Evolutionary conservation across 345 rosid species (phyloP), one percentile per base, ranked within the genome.

Genomic region (Eucalyptus tenuipes): DNA sequence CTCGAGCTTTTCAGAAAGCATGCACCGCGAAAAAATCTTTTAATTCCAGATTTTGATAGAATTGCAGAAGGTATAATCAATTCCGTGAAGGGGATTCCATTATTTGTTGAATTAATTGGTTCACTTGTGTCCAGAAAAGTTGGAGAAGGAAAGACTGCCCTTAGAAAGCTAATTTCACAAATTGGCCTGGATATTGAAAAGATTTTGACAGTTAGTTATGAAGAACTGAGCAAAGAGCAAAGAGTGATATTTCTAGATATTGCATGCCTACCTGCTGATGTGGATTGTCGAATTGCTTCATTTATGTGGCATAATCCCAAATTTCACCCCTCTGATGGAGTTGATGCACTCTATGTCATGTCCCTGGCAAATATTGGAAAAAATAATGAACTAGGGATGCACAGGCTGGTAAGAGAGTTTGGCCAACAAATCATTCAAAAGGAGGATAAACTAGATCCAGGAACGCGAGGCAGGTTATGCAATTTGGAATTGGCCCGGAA

Each of bases 181-280:
- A 1, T 0, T 61, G 33, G 17, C 33, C 17, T 0, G 1, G 3
- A 6, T 27, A 29, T 29, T 29, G 2, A 13, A 13, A 13, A 6
- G 5, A 3, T 61, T 61, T 61, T 29, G 3, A 29, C 6, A 5
- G 17, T 0, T 13, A 61, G 17, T 29, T 61, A 29, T 61, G 17
- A 61, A 61, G 71, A 61, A 61, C 13, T 61, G 71, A 61, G 17
- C 33, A 61, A 61, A 29, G 33, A 61, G 71, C 33, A 61, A 13
- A 61, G 17, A 61, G 68, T 13, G 68, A 61, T 61, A 61, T 61
- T 61, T 61, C 71, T 61, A 3, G 71, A 61, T 61, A 61, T 61
- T 61, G 71, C 50, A 2, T 49, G 17, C 17, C 50, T 49, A 0
- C 50, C 17, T 49, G 17, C 7, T 49, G 50, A 14, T 14, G 50